Evolutionary conservation across 768 basidiomycete genomes (phyloP), one percentile per base, ranked within the genome.

Genomic region (Boletus reticulatus): DNA sequence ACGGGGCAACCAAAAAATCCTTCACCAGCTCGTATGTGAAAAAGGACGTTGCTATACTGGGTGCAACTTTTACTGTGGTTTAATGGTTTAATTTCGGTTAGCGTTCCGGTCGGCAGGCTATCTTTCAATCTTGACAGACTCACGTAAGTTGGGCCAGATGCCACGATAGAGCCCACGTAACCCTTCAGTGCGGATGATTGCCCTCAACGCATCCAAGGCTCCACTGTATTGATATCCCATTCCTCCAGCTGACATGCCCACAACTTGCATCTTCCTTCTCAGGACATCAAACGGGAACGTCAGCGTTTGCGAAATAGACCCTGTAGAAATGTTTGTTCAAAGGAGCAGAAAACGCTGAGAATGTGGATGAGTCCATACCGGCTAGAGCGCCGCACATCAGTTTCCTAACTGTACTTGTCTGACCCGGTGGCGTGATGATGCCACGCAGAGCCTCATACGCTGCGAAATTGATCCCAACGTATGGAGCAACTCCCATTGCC

Each of bases 211-310:
- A 69, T 94, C 87, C 34, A 92, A 55, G 7, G 93, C 94, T 10
- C 92, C 90, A 42, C 73, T 84, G 72, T 94, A 95, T 71, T 85
- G 84, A 62, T 84, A 75, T 44, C 80, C 79, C 57, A 83, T 67
- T 13, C 79, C 76, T 17, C 80, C 80, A 13, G 74, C 77, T 62
- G 80, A 73, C 85, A 94, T 87, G 13, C 92, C 92, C 6, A 84
- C 81, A 56, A 96, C 91, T 71, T 98, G 96, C 88, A 98, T 94
- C 78, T 98, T 96, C 57, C 96, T 81, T 45, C 96, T 81, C 55
- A 98, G 72, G 6, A 98, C 92, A 69, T 99, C 96, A 65, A 97
- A 92, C 10, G 96, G 96, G 70, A 96, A 98, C 6, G 95, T 98
- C 63, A 98, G 72, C 48, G 94, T 92, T 71, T 98, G 93, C 13